phyloP scores from a whole-genome alignment of 805 yeast genomes.

The Torulaspora quercuum region DNA sequence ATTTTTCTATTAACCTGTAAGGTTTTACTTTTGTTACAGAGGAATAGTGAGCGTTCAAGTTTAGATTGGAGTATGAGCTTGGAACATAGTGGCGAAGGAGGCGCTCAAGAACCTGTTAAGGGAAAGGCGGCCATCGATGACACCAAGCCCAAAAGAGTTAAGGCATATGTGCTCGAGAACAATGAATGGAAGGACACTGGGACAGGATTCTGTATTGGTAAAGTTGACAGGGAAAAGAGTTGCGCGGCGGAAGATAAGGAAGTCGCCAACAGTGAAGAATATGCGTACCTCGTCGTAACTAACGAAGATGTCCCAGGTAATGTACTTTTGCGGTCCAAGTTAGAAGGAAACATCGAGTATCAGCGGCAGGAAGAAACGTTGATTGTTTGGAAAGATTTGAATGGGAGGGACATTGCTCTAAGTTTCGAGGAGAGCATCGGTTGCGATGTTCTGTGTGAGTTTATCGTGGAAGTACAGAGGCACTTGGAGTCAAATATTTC shows the following conservation, averaged over 20 bases:
- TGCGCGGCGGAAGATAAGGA: slow-evolving; percentile 17
- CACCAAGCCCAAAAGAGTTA: slow-evolving; percentile 69
- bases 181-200: slow-evolving; percentile 91
- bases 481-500: slow-evolving; percentile 62
- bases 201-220: slow-evolving; percentile 86
- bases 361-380: slow-evolving; percentile 93
- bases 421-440: slow-evolving; percentile 92
- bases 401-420: slow-evolving; percentile 74
- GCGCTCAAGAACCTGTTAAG: too few relatives aligned
- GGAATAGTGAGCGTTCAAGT: too few relatives aligned
- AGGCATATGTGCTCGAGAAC: slow-evolving; percentile 78
- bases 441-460: slow-evolving; percentile 78
- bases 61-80: too few relatives aligned
- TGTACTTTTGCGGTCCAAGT: slow-evolving; percentile 56
- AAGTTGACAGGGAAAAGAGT: slow-evolving; percentile 38
- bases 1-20: too few relatives aligned
- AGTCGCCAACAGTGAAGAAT: slow-evolving; percentile 14
- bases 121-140: slow-evolving; percentile 9
- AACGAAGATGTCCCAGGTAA: slow-evolving; percentile 63
- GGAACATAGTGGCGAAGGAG: too few relatives aligned
- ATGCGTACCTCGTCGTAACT: slow-evolving; percentile 65
- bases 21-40: too few relatives aligned
- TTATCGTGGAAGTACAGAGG: slow-evolving; percentile 65
- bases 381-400: slow-evolving; percentile 85
- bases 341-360: slow-evolving; percentile 76